phyloP scores from a whole-genome alignment of 2,329 filamentous ascomycete genomes.

The Epichloe uncinata region DNA sequence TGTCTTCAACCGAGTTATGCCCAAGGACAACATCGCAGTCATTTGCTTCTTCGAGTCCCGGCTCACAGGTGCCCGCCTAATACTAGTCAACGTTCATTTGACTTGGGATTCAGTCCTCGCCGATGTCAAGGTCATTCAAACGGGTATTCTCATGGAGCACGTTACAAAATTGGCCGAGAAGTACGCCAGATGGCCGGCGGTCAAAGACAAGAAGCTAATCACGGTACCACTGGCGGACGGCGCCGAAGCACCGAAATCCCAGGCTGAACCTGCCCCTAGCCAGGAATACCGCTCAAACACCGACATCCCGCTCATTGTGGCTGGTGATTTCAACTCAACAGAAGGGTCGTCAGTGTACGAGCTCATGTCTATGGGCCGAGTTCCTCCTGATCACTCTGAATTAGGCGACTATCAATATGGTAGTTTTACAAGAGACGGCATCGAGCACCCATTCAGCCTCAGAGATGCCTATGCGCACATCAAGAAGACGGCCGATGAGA shows the following conservation, averaged over 20 bases:
- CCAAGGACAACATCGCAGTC: slow-evolving; percentile 91
- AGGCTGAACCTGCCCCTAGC: slow-evolving; percentile 60
- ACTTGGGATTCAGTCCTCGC: slow-evolving; percentile 87
- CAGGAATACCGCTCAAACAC: slow-evolving; percentile 76
- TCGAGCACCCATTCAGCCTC: slow-evolving; percentile 86
- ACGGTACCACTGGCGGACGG: slow-evolving; percentile 29
- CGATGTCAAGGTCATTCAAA: slow-evolving; percentile 94
- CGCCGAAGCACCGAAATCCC: slow-evolving; percentile 32
- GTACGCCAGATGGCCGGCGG: slow-evolving; percentile 66
- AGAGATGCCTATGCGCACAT: slow-evolving; percentile 81
- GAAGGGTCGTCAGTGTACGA: slow-evolving; percentile 84
- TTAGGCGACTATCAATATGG: slow-evolving; percentile 75
- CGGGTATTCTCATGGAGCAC: slow-evolving; percentile 87
- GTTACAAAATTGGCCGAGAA: slow-evolving; percentile 75
- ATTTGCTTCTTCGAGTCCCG: slow-evolving; percentile 89
- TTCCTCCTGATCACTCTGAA: slow-evolving; percentile 69
- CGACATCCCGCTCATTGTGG: slow-evolving; percentile 81
- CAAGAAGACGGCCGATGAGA: slow-evolving; percentile 67
- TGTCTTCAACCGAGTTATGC: slow-evolving; percentile 97
- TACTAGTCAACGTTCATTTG: slow-evolving; percentile 86
- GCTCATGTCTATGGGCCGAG: slow-evolving; percentile 65
- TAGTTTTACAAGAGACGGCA: slow-evolving; percentile 82
- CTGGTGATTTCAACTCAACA: slow-evolving; percentile 92
- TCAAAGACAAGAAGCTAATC: slow-evolving; percentile 64
- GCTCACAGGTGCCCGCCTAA: slow-evolving; percentile 75